A percentile compares a stretch with the other conserved stretches of the same genome.
Conservation (phyloP, 2,329 filamentous ascomycete species). For the Cladophialophora exuberans region DNA sequence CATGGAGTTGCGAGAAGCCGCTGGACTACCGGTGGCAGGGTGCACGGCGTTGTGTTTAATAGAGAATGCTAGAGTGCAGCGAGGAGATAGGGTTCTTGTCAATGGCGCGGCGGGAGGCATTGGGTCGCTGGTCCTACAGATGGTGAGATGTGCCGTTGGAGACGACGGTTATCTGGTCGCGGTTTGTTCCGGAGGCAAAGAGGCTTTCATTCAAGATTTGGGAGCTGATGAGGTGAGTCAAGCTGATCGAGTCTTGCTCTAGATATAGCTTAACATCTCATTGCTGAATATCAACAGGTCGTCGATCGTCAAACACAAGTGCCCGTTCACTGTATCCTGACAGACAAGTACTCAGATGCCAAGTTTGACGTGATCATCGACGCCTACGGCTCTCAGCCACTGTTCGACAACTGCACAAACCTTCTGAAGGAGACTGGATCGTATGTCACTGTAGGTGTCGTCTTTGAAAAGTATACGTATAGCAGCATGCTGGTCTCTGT, state of each 20-base stretch:
- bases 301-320: not conserved
- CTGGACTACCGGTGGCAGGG: constrained; percentile 3
- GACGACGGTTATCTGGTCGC: not conserved
- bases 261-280: not conserved
- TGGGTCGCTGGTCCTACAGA: constrained; percentile 5
- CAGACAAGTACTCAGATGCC: not conserved
- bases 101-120: constrained; percentile 12
- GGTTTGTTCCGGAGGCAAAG: constrained; percentile 3
- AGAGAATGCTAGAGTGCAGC: not conserved
- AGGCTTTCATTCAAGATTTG: not conserved
- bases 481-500: constrained; percentile 8
- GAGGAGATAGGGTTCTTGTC: not conserved
- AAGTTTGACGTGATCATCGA: constrained; percentile 12
- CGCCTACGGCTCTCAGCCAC: constrained; percentile 6
- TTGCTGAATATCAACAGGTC: not conserved
- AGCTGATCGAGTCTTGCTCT: too few relatives aligned
- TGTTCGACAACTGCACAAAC: not conserved
- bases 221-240: constrained; percentile 12
- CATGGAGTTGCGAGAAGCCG: not conserved
- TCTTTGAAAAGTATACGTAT: constrained; percentile 2
- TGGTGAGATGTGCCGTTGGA: not conserved
- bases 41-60: not conserved
- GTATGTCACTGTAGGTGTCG: constrained; percentile 9
- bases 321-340: not conserved
- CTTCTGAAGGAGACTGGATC: constrained; percentile 7